A percentile compares a stretch with the other conserved stretches of the same genome.
phyloP scores from a whole-genome alignment of 345 rosid genomes.

The Hypericum androsaemum region DNA sequence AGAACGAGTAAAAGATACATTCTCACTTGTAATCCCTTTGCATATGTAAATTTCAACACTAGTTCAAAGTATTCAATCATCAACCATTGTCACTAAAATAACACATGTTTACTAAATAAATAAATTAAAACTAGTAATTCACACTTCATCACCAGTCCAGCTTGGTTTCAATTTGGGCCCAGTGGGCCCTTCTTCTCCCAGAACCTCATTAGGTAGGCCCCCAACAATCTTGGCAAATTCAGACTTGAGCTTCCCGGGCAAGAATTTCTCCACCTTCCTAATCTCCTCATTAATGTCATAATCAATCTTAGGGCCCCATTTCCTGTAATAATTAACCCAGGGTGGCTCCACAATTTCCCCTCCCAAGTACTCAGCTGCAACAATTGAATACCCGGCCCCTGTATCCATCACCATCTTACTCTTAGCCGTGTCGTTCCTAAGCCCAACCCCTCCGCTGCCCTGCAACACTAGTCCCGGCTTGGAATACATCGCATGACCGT shows the following conservation, averaged over 20 bases:
- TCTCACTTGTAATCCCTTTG: no score
- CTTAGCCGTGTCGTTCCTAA: conserved; percentile 70
- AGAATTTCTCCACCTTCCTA: conserved; percentile 26
- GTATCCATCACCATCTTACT: conserved; percentile 42
- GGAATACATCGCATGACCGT: conserved; percentile 73
- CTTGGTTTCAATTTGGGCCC: conserved; percentile 62
- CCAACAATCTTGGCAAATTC: conserved; percentile 35
- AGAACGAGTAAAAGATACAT: no score
- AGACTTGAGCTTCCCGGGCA: conserved; percentile 41
- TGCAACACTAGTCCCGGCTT: conserved; percentile 72
- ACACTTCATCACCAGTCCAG: conserved; percentile 59
- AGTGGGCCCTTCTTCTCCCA: conserved; percentile 80
- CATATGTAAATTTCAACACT: no score
- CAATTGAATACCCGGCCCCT: conserved; percentile 26
- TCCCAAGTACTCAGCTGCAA: conserved; percentile 50
- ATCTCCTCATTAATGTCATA: conserved; percentile 38
- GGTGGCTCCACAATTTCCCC: conserved; percentile 33
- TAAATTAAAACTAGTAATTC: neutral
- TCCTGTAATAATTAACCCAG: conserved; percentile 54
- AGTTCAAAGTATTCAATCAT: no score
- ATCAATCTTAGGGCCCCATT: conserved; percentile 73
- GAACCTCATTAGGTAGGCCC: conserved; percentile 45
- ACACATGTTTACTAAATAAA: no score
- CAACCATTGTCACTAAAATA: no score
- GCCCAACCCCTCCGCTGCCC: conserved; percentile 47